Percentiles rank a stretch among this genome's conserved stretches.
These are phyloP conservation scores for Paecilomyces niveus DNA, from an alignment of 2,329 filamentous ascomycete genomes.

Conservation along the genomic window DNA sequence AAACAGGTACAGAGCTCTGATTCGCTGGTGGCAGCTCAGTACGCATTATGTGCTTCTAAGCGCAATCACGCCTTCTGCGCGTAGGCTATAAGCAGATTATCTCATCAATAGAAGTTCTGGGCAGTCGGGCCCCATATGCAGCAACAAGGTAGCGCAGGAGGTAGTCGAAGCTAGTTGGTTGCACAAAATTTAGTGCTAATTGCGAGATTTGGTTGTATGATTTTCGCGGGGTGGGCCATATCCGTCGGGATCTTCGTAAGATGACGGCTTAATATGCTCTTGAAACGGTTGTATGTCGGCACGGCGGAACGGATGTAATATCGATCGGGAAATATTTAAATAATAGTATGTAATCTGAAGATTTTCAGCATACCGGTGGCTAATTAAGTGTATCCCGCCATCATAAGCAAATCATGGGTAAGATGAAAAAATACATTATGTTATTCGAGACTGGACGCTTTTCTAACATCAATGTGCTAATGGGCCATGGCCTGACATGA, in stretches of 20 bases:
- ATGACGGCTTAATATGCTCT: neutral
- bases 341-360: neutral
- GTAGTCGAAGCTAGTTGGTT: neutral
- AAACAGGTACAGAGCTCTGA: neutral
- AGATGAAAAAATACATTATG: neutral
- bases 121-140: neutral
- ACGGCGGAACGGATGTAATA: no score
- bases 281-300: neutral
- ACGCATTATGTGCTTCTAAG: neutral
- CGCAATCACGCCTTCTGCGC: neutral
- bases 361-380: neutral
- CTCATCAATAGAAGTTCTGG: neutral
- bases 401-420: no score
- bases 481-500: neutral
- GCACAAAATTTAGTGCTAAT: neutral
- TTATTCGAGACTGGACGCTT: neutral
- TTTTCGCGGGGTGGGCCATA: neutral
- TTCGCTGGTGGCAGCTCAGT: neutral
- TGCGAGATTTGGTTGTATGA: neutral
- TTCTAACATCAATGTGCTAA: neutral
- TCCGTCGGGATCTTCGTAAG: neutral
- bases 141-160: neutral
- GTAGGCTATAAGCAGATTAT: neutral
- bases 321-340: no score
- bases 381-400: neutral